Base-by-base conservation (phyloP, 2,329 filamentous ascomycete genomes). In the Bipolaris victoriae region DNA sequence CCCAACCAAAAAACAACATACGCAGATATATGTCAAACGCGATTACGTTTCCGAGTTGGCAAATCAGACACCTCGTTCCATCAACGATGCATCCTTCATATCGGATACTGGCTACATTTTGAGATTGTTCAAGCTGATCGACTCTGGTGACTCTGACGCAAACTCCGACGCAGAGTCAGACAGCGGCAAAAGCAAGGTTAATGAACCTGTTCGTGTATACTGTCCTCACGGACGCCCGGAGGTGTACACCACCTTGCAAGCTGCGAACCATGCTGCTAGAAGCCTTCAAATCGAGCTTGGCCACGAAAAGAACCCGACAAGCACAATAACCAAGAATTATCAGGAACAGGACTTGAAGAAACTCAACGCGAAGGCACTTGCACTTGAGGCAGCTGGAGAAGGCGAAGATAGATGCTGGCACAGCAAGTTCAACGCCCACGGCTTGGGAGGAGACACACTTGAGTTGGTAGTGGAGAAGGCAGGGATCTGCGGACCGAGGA, bases 181-280 rank as follows among this genome's bases (percentile, higher is more conserved):
- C n/a, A 24, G 24, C 7, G 0, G n/a, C 3, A 33, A 50, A 20
- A 10, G 37, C 9, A 6, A 15, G 7, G 11, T 29, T 18, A 45
- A 3, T 4, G 36, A 41, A 3, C 26, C 10, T 31, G 29, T 63
- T 2, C 63, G 64, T 7, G 40, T 51, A 4, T 53, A 62, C 39
- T 54, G 63, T 5, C 43, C 62, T 1, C 52, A 68, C 3, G 53
- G 54, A 0, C 48, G 59, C 15, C 55, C 62, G 0, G 67, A 71
- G 24, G 11, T 68, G 7, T 69, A 73, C 49, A 73, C 69, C 0
- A 63, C 60, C 0, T 55, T 68, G 1, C 36, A 52, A n/a, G 47
- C 52, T 1, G 72, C 71, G 1, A 74, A 75, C 41, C 61, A 59
- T 13, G 67, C 70, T 11, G 72, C 72, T 2, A 52, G 55, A 18